Evolutionary conservation across 1,139 yeast species (phyloP).

Genomic region (Arxiozyma heterogenica): DNA sequence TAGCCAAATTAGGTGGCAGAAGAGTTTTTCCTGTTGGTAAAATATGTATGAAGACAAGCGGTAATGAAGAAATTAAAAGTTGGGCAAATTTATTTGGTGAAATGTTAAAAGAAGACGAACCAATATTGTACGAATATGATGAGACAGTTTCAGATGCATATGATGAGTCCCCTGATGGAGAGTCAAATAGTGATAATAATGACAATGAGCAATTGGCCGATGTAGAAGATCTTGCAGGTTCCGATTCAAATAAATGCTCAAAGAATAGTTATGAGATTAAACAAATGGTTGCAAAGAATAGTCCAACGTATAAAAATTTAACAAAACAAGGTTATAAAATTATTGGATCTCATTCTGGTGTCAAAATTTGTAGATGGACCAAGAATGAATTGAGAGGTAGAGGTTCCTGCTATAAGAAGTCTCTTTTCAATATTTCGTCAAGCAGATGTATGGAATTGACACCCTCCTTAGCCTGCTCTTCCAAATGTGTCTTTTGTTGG

Average conservation of each 20-base stretch:
- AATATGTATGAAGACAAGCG: conserved; percentile 68
- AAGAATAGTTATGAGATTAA: conserved; percentile 37
- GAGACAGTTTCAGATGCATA: conserved; percentile 44
- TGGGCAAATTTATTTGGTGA: conserved; percentile 58
- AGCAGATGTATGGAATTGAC: conserved; percentile 96
- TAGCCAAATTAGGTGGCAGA: conserved; percentile 77
- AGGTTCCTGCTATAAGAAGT: conserved; percentile 89
- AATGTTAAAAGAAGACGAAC: conserved; percentile 58
- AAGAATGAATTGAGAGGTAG: conserved; percentile 88
- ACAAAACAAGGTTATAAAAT: conserved; percentile 91
- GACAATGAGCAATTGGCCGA: conserved; percentile 45
- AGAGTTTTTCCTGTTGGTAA: conserved; percentile 80
- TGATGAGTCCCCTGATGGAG: conserved; percentile 28
- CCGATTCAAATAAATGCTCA: conserved; percentile 11
- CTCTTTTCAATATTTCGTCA: conserved; percentile 81
- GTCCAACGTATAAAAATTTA: conserved; percentile 80
- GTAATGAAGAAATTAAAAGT: conserved; percentile 50
- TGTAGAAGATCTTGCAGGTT: conserved; percentile 79
- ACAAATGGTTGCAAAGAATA: conserved; percentile 82
- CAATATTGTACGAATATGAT: conserved; percentile 43
- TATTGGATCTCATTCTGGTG: conserved; percentile 93
- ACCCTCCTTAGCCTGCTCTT: conserved; percentile 86
- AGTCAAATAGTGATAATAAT: conserved; percentile 17
- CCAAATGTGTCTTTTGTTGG: conserved; percentile 96
- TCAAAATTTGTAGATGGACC: conserved; percentile 93